phyloP scores from a whole-genome alignment of 75 land plant genomes.

The Larix kaempferi region DNA sequence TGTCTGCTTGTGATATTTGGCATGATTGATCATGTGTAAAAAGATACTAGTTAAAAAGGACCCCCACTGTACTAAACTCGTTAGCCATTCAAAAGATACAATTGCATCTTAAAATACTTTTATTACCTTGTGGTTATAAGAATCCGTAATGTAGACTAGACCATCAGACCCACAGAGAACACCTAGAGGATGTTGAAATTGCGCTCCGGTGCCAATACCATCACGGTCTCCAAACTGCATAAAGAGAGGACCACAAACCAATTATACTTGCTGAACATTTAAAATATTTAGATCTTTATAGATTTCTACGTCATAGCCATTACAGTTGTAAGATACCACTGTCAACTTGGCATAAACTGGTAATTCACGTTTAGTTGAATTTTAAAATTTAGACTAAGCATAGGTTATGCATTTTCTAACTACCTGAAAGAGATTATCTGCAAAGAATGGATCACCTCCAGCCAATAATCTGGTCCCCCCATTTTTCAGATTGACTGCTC shows the following conservation, averaged over 20 bases:
- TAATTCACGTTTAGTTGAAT: background rate
- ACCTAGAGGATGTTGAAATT: slow-evolving; percentile 95
- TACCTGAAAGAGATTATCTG: slow-evolving; percentile 96
- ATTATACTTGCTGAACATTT: background rate
- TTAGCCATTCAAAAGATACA: background rate
- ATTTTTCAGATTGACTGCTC: slow-evolving; percentile 72
- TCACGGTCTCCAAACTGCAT: slow-evolving; percentile 96
- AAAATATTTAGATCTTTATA: background rate
- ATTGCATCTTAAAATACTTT: background rate
- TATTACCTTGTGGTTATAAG: slow-evolving; percentile 95
- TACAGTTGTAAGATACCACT: background rate
- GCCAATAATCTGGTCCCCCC: slow-evolving; percentile 87
- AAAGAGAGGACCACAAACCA: background rate
- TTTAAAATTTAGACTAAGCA: background rate
- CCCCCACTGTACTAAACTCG: too few species aligned
- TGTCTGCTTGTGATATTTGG: too few species aligned
- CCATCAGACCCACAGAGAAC: slow-evolving; percentile 63
- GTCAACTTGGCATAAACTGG: background rate
- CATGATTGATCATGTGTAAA: too few species aligned
- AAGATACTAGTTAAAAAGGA: too few species aligned
- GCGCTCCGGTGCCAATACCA: slow-evolving; percentile 83
- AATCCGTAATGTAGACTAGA: slow-evolving; percentile 84
- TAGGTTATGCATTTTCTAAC: background rate
- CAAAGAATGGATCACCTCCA: slow-evolving; percentile 92
- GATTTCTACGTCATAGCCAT: background rate